Conservation (phyloP, 2,329 filamentous ascomycete species). For the Falciphora oryzae region DNA sequence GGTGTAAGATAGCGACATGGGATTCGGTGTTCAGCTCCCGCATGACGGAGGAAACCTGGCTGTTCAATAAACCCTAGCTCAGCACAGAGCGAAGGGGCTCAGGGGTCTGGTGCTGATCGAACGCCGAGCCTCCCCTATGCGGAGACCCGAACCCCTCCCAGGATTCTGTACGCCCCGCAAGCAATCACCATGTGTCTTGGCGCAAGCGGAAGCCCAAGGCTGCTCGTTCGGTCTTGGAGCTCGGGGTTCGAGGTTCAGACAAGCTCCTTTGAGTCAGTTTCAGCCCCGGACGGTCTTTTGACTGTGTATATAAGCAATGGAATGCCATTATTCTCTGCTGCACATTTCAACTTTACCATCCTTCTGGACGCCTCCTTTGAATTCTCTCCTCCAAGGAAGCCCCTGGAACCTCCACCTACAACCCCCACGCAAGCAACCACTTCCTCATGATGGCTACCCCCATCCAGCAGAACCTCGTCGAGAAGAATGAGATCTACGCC, state of each 20-base stretch:
- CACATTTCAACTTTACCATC: background rate
- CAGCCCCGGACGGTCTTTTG: background rate
- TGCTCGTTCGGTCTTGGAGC: background rate
- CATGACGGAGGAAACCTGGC: too few relatives aligned
- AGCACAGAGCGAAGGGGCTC: too few relatives aligned
- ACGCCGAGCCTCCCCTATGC: background rate
- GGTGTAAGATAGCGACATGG: background rate
- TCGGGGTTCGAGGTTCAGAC: background rate
- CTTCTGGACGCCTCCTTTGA: too few relatives aligned
- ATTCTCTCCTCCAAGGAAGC: background rate
- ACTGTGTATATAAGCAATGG: background rate
- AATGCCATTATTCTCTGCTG: background rate
- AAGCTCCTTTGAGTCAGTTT: background rate
- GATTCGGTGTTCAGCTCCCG: background rate
- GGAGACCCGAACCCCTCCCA: too few relatives aligned
- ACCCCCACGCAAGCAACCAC: background rate
- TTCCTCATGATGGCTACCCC: conserved; percentile 16
- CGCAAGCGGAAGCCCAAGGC: background rate
- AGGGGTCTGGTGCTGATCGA: background rate
- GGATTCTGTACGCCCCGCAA: too few relatives aligned
- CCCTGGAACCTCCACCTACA: background rate
- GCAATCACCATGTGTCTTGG: background rate
- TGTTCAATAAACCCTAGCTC: too few relatives aligned
- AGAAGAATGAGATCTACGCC: conserved; percentile 22
- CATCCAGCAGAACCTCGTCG: conserved; percentile 23